Conservation (phyloP, 768 basidiomycete genomes). For the Trametes cubensis region DNA sequence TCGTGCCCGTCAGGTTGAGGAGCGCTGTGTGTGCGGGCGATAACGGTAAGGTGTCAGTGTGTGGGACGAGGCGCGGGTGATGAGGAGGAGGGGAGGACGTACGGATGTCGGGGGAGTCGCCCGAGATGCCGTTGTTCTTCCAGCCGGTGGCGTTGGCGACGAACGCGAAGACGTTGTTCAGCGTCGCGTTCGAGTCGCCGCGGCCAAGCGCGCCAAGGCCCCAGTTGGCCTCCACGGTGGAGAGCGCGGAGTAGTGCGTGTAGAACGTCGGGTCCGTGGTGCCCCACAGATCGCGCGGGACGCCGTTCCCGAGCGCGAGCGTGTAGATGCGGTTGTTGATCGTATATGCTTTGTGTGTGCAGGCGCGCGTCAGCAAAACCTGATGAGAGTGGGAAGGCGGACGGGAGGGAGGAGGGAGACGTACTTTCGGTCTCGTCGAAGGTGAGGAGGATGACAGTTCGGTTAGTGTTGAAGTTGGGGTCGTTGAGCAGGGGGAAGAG, state of each 20-base stretch:
- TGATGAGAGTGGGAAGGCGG: constrained; percentile 27
- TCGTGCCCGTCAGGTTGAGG: constrained; percentile 45
- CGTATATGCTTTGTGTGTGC: constrained; percentile 31
- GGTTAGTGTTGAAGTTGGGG: constrained; percentile 53
- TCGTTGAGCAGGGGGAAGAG: constrained; percentile 54
- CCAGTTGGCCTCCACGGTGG: constrained; percentile 65
- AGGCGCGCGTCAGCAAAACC: background rate
- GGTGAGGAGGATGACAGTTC: constrained; percentile 60
- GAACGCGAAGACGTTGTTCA: constrained; percentile 54
- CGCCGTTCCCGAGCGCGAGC: constrained; percentile 47
- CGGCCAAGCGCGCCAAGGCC: constrained; percentile 61
- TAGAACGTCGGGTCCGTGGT: constrained; percentile 58
- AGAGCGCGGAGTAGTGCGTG: constrained; percentile 60
- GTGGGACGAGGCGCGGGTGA: constrained; percentile 19
- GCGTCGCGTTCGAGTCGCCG: constrained; percentile 52
- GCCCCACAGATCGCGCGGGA: constrained; percentile 45
- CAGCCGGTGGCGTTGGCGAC: constrained; percentile 53
- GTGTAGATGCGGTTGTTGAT: constrained; percentile 52
- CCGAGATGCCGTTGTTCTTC: constrained; percentile 39
- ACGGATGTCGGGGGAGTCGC: constrained; percentile 30
- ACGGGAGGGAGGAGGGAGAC: background rate
- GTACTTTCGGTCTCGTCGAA: constrained; percentile 58
- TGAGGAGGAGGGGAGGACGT: constrained; percentile 5
- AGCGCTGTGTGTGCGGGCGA: constrained; percentile 26
- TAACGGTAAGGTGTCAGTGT: background rate